phyloP scores from a whole-genome alignment of 2,329 filamentous ascomycete species.

The Colletotrichum musicola region DNA sequence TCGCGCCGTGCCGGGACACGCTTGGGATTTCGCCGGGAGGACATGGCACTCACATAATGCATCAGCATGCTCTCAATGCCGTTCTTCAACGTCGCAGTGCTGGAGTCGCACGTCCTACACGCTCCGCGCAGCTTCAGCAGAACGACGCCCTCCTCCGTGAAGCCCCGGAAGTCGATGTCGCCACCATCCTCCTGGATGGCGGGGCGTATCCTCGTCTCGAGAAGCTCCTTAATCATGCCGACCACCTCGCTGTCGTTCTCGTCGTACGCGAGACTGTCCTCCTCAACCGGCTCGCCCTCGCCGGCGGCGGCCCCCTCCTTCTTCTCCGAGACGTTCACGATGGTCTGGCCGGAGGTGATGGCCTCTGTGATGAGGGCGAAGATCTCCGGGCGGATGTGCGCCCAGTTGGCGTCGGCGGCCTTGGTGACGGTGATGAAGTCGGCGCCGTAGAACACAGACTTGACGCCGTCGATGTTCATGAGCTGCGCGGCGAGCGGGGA shows the following conservation, averaged over 20 bases:
- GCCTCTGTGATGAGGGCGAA: constrained; percentile 96
- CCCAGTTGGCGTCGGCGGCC: constrained; percentile 88
- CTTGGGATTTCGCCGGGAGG: neutral
- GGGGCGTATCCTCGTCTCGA: constrained; percentile 94
- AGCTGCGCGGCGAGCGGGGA: constrained; percentile 92
- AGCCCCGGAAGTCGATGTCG: constrained; percentile 95
- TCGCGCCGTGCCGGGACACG: neutral
- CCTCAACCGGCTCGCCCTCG: constrained; percentile 63
- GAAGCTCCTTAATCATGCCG: constrained; percentile 97
- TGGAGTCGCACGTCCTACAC: constrained; percentile 95
- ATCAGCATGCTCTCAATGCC: constrained; percentile 99
- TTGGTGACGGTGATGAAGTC: constrained; percentile 99
- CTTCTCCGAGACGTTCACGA: constrained; percentile 79
- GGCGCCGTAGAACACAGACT: constrained; percentile 90
- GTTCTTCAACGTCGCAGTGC: constrained; percentile 96
- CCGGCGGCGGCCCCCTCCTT: constrained; percentile 57
- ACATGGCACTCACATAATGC: constrained; percentile 79
- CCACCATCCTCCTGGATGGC: constrained; percentile 98
- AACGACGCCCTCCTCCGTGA: constrained; percentile 83
- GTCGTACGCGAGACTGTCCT: constrained; percentile 84
- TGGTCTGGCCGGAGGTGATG: constrained; percentile 83
- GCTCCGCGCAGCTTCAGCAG: constrained; percentile 89
- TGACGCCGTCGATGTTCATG: constrained; percentile 95
- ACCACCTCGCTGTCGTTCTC: constrained; percentile 95
- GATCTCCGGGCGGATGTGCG: constrained; percentile 93